phyloP scores from a whole-genome alignment of 176 grass and related monocot genomes.

The Lolium perenne region DNA sequence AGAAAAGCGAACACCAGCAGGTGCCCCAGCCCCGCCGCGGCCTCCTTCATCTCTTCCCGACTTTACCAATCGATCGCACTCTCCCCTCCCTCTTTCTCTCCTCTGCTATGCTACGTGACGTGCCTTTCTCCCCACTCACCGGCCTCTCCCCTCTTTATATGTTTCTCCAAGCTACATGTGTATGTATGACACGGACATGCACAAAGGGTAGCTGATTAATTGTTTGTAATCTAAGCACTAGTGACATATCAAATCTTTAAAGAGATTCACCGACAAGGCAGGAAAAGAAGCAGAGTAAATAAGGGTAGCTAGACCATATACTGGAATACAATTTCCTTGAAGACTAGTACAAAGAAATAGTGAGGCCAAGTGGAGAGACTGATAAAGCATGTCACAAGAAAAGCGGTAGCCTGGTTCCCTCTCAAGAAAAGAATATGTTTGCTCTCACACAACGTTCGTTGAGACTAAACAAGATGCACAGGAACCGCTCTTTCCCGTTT shows the following conservation, averaged over 20 bases:
- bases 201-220: neutral
- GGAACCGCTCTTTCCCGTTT: too few species aligned
- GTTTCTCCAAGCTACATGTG: neutral
- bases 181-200: neutral
- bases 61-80: neutral
- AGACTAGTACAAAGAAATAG: neutral
- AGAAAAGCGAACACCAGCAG: constrained; percentile 73
- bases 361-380: neutral
- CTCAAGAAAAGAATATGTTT: too few species aligned
- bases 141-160: neutral
- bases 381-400: neutral
- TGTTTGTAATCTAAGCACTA: neutral
- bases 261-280: constrained; percentile 13
- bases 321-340: neutral
- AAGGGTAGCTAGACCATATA: too few species aligned
- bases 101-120: neutral
- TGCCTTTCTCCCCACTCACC: neutral
- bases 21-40: constrained; percentile 45
- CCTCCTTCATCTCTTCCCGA: constrained; percentile 40
- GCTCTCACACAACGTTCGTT: too few species aligned
- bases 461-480: too few species aligned
- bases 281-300: constrained; percentile 22
- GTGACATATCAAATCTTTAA: neutral
- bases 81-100: neutral
- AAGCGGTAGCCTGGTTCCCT: too few species aligned